phyloP scores from a whole-genome alignment of 768 basidiomycete genomes.

The Dioszegia hungarica region DNA sequence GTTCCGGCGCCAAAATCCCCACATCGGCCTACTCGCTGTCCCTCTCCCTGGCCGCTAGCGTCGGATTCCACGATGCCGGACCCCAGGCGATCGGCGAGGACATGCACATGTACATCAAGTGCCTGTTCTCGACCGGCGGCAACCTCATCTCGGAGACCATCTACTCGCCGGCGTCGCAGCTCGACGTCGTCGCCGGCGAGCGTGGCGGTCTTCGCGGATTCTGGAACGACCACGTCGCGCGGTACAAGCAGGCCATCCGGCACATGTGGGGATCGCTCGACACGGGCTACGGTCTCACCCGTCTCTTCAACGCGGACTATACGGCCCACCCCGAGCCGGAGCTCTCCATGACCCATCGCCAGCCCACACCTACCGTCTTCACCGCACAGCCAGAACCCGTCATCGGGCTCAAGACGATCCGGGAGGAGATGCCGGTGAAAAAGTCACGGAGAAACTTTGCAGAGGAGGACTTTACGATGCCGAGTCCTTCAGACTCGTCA shows the following conservation, averaged over 20 bases:
- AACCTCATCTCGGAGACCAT: conserved; percentile 40
- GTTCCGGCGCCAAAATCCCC: conserved; percentile 38
- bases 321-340: conserved; percentile 15
- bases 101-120: conserved; percentile 47
- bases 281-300: conserved; percentile 31
- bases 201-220: conserved; percentile 24
- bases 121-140: conserved; percentile 36
- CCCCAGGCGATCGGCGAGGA: conserved; percentile 43
- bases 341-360: conserved; percentile 10
- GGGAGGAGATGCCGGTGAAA: conserved; percentile 17
- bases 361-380: conserved; percentile 15
- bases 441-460: conserved; percentile 16
- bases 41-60: conserved; percentile 25
- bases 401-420: conserved; percentile 16
- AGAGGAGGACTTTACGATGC: conserved; percentile 19
- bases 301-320: conserved; percentile 29
- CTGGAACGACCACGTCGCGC: conserved; percentile 33
- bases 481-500: conserved; percentile 7
- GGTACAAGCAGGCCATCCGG: conserved; percentile 43
- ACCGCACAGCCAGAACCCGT: conserved; percentile 10
- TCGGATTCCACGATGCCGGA: conserved; percentile 43
- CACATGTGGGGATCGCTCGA: conserved; percentile 36
- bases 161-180: conserved; percentile 42
- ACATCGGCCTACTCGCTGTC: conserved; percentile 42
- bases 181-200: conserved; percentile 35